Conservation (phyloP, 805 yeast genomes). For the Candida parachauliodes region DNA sequence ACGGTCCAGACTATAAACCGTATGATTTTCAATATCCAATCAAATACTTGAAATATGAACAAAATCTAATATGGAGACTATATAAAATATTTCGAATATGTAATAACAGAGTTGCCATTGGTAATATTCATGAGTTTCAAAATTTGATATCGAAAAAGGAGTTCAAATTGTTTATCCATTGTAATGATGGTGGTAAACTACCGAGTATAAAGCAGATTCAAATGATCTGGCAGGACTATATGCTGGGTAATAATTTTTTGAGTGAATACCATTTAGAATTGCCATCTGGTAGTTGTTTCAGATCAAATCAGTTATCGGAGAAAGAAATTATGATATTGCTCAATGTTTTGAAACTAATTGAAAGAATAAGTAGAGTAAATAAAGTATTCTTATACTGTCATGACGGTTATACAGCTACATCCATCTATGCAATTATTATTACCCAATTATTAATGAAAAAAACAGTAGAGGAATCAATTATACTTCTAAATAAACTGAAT, state of each 20-base stretch:
- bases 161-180: conserved; percentile 54
- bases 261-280: conserved; percentile 25
- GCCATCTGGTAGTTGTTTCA: conserved; percentile 15
- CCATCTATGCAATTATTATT: conserved; percentile 19
- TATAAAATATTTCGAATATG: conserved; percentile 27
- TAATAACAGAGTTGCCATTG: conserved; percentile 24
- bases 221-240: conserved; percentile 10
- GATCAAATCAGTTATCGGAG: conserved; percentile 16
- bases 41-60: conserved; percentile 28
- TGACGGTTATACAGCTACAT: conserved; percentile 38
- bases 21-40: conserved; percentile 9
- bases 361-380: conserved; percentile 15
- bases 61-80: conserved; percentile 30
- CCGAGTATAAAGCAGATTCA: conserved; percentile 40
- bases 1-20: neutral
- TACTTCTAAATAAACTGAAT: conserved; percentile 13
- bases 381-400: conserved; percentile 28
- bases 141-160: conserved; percentile 2
- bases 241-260: conserved; percentile 1
- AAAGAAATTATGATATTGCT: conserved; percentile 24
- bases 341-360: conserved; percentile 27
- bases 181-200: conserved; percentile 54
- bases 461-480: conserved; percentile 23
- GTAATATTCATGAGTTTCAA: conserved; percentile 29
- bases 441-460: conserved; percentile 11